These are phyloP conservation scores for Xanthoparmelia taractica DNA, from an alignment of 495 filamentous ascomycete genomes.

Conservation along the genomic window DNA sequence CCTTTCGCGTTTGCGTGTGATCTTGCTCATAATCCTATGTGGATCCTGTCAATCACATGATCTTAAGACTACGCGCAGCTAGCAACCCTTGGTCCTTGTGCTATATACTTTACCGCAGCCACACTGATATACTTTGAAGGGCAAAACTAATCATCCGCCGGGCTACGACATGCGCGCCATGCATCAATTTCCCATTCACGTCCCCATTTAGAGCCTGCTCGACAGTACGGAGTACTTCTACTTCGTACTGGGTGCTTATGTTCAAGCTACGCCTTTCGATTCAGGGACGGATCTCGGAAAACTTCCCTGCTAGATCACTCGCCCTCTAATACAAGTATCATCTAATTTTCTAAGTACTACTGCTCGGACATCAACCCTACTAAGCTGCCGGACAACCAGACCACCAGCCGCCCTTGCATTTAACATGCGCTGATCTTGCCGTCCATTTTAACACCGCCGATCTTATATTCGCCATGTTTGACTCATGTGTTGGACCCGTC, in stretches of 20 bases:
- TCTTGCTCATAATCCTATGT: too few species aligned
- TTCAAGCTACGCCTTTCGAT: neutral
- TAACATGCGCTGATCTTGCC: constrained; percentile 14
- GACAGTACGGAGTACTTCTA: too few species aligned
- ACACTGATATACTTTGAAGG: too few species aligned
- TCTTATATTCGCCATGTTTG: constrained; percentile 9
- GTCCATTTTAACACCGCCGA: neutral
- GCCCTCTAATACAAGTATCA: neutral
- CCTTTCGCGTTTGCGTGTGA: too few species aligned
- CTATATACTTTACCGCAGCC: too few species aligned
- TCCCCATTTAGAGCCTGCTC: neutral
- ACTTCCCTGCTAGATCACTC: neutral
- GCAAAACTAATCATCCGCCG: neutral
- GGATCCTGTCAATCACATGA: too few species aligned
- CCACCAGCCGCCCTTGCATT: constrained; percentile 17
- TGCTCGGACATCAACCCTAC: neutral
- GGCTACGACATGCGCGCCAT: neutral
- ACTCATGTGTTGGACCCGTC: constrained; percentile 9
- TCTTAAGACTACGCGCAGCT: too few species aligned
- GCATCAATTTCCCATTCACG: neutral
- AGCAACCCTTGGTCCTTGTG: neutral
- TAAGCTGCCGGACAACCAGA: neutral
- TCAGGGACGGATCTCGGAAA: neutral
- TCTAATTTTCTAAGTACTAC: neutral
- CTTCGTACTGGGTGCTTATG: neutral